Evolutionary conservation across 2,329 filamentous ascomycete species (phyloP), one percentile per base, ranked within the genome.

Genomic region (Colletotrichum eleusines): DNA sequence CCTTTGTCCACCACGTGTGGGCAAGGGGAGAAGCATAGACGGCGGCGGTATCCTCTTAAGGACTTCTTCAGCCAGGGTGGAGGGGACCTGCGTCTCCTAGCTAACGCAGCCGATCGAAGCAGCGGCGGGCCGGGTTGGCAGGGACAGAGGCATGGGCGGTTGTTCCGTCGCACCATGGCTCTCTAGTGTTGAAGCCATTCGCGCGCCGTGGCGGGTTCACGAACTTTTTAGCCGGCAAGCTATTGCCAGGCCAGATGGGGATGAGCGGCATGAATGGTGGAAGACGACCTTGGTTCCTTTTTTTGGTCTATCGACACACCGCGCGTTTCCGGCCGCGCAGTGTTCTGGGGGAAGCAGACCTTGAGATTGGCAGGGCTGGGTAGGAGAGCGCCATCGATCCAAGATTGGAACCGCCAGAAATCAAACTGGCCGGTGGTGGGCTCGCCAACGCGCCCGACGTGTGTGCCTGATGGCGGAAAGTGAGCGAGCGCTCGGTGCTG

Each of bases 81-180:
- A 35, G 33, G 54, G 26, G 38, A 23, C 16, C 38, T 18, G 20
- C 33, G 23, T 55, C 58, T n/a, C 31, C 20, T n/a, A 33, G 33
- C 42, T 11, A 35, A 23, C 6, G 31, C n/a, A 48, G 58, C 42
- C 26, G 50, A 35, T 42, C 50, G 12, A 16, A 9, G n/a, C 2
- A 26, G 26, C 35, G 44, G 42, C 20, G 38, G 63, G 33, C 67
- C 57, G 53, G 38, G 48, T 50, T 60, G 58, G 59, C 58, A 63
- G 64, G 53, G 38, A 59, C 59, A 38, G 18, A 23, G 38, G 44
- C 51, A 57, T 26, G 23, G 54, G 38, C 11, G 35, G 33, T 9
- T 33, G 33, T 5, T 40, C 38, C 59, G 69, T 69, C 64, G 58
- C 69, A 71, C 65, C 58, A 71, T 40, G 50, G 26, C 14, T 5